These are phyloP conservation scores for Yarrowia alimentaria DNA, from an alignment of 805 yeast genomes.

Conservation along the genomic window DNA sequence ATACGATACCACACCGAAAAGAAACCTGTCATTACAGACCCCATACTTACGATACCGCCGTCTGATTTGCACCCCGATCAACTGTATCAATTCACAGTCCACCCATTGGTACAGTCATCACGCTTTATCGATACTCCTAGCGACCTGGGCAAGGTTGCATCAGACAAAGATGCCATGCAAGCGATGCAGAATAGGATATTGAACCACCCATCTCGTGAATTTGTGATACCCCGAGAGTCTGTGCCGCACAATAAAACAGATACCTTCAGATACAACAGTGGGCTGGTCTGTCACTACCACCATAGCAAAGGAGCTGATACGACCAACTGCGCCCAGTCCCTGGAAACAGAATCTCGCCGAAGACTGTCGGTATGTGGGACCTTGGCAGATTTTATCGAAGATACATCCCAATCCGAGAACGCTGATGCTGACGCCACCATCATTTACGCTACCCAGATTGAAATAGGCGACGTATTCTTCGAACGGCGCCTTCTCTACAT, in stretches of 20 bases:
- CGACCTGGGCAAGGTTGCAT: neutral
- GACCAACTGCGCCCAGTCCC: neutral
- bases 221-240: conserved; percentile 28
- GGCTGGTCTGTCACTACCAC: conserved; percentile 28
- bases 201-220: conserved; percentile 30
- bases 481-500: conserved; percentile 21
- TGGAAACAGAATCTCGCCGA: neutral
- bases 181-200: conserved; percentile 29
- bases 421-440: neutral
- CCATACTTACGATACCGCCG: no score
- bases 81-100: conserved; percentile 7
- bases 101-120: conserved; percentile 10
- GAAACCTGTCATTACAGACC: neutral
- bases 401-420: neutral
- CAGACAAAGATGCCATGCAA: conserved; percentile 7
- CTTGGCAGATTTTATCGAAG: neutral
- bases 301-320: conserved; percentile 22
- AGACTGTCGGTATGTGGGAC: conserved; percentile 6
- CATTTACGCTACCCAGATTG: conserved; percentile 7
- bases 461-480: conserved; percentile 3
- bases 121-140: conserved; percentile 5
- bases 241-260: conserved; percentile 29
- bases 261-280: conserved; percentile 13
- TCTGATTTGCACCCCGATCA: neutral
- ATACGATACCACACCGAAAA: no score